Conservation (phyloP, 1,139 yeast species). For the Citeromyces hawaiiensis region DNA sequence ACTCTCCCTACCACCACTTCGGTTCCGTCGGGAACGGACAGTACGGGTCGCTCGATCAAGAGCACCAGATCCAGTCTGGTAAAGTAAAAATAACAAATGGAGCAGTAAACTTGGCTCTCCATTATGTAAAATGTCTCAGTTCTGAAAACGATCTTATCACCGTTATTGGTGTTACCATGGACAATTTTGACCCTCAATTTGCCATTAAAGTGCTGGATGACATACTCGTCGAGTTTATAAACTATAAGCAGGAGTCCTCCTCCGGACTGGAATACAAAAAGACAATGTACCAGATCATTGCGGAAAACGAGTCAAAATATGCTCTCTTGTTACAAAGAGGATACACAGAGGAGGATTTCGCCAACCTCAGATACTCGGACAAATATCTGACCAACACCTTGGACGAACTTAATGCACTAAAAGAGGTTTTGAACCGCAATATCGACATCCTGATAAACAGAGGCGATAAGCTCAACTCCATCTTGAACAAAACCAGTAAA, state of each 20-base stretch:
- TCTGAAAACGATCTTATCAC: conserved; percentile 35
- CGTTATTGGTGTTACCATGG: conserved; percentile 31
- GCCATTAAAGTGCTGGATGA: conserved; percentile 33
- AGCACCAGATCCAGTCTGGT: conserved; percentile 3
- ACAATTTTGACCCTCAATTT: conserved; percentile 28
- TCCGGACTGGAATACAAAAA: conserved; percentile 30
- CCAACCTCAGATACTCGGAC: conserved; percentile 16
- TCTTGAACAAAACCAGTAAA: conserved; percentile 74
- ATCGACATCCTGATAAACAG: conserved; percentile 59
- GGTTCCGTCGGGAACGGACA: conserved; percentile 14
- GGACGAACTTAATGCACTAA: conserved; percentile 38
- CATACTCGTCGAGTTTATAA: conserved; percentile 29
- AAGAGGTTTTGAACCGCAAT: conserved; percentile 55
- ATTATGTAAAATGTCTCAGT: conserved; percentile 33
- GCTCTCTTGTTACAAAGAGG: conserved; percentile 9
- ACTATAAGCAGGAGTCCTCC: conserved; percentile 9
- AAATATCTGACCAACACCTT: conserved; percentile 27
- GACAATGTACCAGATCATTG: conserved; percentile 37
- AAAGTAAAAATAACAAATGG: conserved; percentile 4
- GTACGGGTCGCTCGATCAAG: conserved; percentile 1
- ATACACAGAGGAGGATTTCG: conserved; percentile 10
- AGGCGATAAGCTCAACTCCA: conserved; percentile 63
- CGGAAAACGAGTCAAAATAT: conserved; percentile 32
- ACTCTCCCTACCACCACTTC: conserved; percentile 21
- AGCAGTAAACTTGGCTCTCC: conserved; percentile 20